Evolutionary conservation across 1,284 basidiomycete genomes (phyloP), one percentile per base, ranked within the genome.

Genomic region (Mycosarcoma mackinlayi): DNA sequence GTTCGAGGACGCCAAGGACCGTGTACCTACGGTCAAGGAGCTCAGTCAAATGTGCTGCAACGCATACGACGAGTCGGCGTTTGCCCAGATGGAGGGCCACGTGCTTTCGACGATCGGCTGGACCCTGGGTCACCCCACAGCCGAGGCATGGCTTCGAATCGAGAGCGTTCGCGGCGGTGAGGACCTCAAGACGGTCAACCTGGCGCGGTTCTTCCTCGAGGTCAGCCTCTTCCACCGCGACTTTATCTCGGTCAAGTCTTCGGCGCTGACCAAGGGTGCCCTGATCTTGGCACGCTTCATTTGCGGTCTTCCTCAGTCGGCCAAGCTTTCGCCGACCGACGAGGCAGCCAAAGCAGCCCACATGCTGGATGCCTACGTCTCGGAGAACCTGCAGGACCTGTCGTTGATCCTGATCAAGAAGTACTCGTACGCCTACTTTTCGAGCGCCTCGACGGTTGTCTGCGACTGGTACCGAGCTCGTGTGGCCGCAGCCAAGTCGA

Each of bases 1-100:
- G 85, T 99, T 96, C 79, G 96, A 99, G 85, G 96, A 99, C 82
- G 91, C 94, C 38, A 98, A 99, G 85, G 95, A 98, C 83, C 92
- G 93, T 63, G 94, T 98, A 2, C 96, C 96, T 10, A 92, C 93
- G 1, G 92, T 98, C 8, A 89, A 91, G 78, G 95, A 98, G 76
- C 89, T 99, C 57, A 90, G 90, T 54, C 91, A 93, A 80, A 94
- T 97, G 84, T 98, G 94, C 85, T 92, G 91, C 77, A 91, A 92
- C 76, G 92, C 92, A 1, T 97, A 98, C 83, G 94, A 97, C 83
- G 93, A 94, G 84, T 91, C 92, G 4, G 93, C 94, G 0, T 98
- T 98, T 84, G 90, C 70, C 21, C 83, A 85, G 62, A 85, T 85
- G 84, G 84, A 99, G 84, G 91, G 92, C 1, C 96, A 98, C 83